These are phyloP conservation scores for Eucalyptus sp. DNA, from an alignment of 345 rosid genomes.

Conservation along the genomic window DNA sequence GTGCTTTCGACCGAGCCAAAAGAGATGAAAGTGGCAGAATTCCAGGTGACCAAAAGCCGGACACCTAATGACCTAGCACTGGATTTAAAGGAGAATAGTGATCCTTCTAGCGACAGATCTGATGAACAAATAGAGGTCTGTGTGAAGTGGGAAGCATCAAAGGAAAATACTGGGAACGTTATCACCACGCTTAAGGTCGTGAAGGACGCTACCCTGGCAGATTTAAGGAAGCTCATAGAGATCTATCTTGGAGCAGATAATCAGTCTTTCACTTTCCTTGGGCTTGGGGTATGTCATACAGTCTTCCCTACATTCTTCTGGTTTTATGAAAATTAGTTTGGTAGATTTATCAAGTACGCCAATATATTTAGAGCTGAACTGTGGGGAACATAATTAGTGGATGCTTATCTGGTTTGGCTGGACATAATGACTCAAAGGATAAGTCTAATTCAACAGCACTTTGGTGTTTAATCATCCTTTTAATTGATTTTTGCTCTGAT, in stretches of 20 bases:
- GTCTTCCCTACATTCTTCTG: neutral
- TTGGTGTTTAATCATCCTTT: neutral
- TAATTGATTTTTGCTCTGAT: neutral
- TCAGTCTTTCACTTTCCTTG: conserved; percentile 41
- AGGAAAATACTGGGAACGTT: conserved; percentile 37
- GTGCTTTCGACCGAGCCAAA: neutral
- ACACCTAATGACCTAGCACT: neutral
- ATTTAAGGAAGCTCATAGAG: conserved; percentile 63
- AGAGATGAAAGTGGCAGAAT: neutral
- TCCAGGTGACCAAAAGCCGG: neutral
- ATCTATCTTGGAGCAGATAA: conserved; percentile 52
- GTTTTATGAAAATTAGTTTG: neutral
- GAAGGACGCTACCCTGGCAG: conserved; percentile 49
- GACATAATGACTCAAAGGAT: neutral
- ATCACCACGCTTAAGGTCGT: conserved; percentile 41
- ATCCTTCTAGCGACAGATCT: conserved; percentile 11
- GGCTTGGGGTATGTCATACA: conserved; percentile 31
- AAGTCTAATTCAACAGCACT: neutral
- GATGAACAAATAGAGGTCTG: conserved; percentile 32
- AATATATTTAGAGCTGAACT: neutral
- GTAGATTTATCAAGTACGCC: neutral
- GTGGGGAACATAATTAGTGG: neutral
- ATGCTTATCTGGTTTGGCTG: neutral
- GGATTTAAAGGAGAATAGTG: conserved; percentile 42
- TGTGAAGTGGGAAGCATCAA: conserved; percentile 54